A percentile compares a stretch with the other conserved stretches of the same genome.
phyloP scores from a whole-genome alignment of 257 asterid genomes.

The Craterostigma plantagineum region DNA sequence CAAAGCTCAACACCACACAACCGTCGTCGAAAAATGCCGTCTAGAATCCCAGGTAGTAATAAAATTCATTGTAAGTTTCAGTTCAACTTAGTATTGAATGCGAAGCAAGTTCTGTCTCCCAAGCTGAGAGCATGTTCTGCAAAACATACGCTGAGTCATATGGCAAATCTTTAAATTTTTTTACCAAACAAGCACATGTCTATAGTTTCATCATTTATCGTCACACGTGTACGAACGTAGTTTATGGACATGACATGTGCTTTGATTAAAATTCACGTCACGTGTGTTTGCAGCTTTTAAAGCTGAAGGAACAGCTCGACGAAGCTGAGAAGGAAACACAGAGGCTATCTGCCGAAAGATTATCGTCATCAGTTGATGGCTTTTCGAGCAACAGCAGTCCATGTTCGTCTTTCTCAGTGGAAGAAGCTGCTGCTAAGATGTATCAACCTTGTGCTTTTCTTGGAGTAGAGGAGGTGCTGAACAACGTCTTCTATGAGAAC shows the following conservation, averaged over 20 bases:
- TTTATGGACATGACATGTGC: no score
- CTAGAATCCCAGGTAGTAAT: constrained; percentile 48
- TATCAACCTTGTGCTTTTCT: constrained; percentile 17
- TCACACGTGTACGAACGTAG: no score
- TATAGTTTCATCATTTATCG: no score
- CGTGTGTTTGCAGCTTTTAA: constrained; percentile 17
- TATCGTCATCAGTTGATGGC: constrained; percentile 7
- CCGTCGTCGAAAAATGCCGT: constrained; percentile 46
- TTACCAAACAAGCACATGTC: no score
- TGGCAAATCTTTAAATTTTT: no score
- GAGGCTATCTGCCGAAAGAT: constrained; percentile 17
- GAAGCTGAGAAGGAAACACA: constrained; percentile 41
- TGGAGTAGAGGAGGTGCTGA: not conserved
- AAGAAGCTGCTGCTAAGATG: constrained; percentile 17
- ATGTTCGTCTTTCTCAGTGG: constrained; percentile 10
- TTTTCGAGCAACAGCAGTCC: constrained; percentile 40
- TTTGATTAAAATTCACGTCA: no score
- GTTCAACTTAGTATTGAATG: no score
- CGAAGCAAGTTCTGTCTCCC: no score
- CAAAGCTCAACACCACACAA: constrained; percentile 26
- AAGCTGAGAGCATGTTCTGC: no score
- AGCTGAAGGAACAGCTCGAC: constrained; percentile 32
- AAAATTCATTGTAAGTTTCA: no score
- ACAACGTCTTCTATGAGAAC: no score
- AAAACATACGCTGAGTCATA: no score